phyloP scores from a whole-genome alignment of 1,284 basidiomycete genomes.

The Apiotrichum gamsii region DNA sequence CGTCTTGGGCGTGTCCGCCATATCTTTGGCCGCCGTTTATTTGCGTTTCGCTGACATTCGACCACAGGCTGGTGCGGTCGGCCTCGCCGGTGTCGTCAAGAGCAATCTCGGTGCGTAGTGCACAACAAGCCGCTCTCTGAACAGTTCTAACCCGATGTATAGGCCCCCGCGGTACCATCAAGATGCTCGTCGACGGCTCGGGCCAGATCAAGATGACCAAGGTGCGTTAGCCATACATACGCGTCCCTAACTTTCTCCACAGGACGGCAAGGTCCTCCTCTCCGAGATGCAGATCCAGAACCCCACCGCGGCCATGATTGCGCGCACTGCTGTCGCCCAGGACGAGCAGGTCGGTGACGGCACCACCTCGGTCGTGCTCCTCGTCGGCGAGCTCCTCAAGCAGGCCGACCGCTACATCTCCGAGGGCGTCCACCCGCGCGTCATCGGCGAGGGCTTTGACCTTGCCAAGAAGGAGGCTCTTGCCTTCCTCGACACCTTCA shows the following conservation, averaged over 20 bases:
- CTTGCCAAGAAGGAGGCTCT: slow-evolving; percentile 93
- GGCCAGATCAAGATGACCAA: slow-evolving; percentile 99
- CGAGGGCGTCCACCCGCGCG: slow-evolving; percentile 96
- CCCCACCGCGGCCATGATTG: slow-evolving; percentile 98
- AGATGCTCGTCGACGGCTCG: slow-evolving; percentile 99
- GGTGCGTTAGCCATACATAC: slow-evolving; percentile 34
- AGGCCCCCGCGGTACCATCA: slow-evolving; percentile 93
- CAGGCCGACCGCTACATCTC: slow-evolving; percentile 97
- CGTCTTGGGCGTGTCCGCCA: too few relatives aligned
- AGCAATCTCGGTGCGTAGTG: slow-evolving; percentile 74
- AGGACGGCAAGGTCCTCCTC: slow-evolving; percentile 93
- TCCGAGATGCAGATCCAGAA: slow-evolving; percentile 99
- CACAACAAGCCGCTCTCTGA: background rate
- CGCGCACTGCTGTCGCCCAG: slow-evolving; percentile 94
- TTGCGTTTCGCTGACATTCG: slow-evolving; percentile 7
- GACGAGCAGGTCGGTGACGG: slow-evolving; percentile 99
- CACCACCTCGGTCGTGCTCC: slow-evolving; percentile 92
- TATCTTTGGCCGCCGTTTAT: too few relatives aligned
- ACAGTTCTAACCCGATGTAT: slow-evolving; percentile 8
- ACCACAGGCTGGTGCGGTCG: slow-evolving; percentile 69
- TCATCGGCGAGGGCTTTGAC: slow-evolving; percentile 93
- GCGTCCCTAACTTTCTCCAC: background rate
- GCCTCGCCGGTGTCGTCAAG: slow-evolving; percentile 94
- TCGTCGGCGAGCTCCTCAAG: slow-evolving; percentile 95
- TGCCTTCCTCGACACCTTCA: slow-evolving; percentile 85